Base-by-base conservation (phyloP, 352 stramenopile genomes). In the Globisporangium mamillatum region DNA sequence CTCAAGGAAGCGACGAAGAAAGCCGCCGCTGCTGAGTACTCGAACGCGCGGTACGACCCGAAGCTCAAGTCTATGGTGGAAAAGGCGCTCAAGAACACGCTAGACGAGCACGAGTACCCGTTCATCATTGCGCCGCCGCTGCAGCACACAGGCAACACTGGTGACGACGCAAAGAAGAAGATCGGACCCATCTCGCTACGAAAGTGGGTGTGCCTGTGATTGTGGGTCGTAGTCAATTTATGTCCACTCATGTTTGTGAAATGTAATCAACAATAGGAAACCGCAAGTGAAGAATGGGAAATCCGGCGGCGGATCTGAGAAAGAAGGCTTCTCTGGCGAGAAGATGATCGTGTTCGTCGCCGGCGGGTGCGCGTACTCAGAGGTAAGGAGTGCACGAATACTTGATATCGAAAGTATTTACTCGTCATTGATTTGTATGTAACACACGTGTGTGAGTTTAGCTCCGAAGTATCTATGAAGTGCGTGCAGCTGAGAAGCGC, bases 301-400 rank as follows among this genome's bases (percentile, higher is more conserved):
- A 24, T 38, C 64, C 20, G 71, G 81, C 32, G 29, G 67, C 71
- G 63, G 58, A 56, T 64, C 60, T 16, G 80, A 88, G 14, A 87
- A 77, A 32, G 84, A 86, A 14, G 70, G 67, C 0, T 92, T 93
- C 61, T 75, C 69, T 1, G 88, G 89, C 32, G 92, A 95, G 62
- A 96, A 98, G 68, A 89, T 98, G 73, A 92, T 99, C 70, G 92
- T 99, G 6, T 99, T 99, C 63, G 86, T 99, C 38, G 89, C 89
- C 22, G 97, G 97, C 34, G 97, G 97, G 1, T 88, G 97, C 60
- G 94, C 92, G 22, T 98, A 98, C 74, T 95, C 90, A 0, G 97
- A 99, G 84, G 78, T 99, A 77, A 12, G 56, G 20, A 22, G 5
- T 22, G 20, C 44, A 22, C 18, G 6, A 22, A 52, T 22, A 18